Conservation (phyloP, 2,329 filamentous ascomycete genomes). For the Alternaria alternata region DNA sequence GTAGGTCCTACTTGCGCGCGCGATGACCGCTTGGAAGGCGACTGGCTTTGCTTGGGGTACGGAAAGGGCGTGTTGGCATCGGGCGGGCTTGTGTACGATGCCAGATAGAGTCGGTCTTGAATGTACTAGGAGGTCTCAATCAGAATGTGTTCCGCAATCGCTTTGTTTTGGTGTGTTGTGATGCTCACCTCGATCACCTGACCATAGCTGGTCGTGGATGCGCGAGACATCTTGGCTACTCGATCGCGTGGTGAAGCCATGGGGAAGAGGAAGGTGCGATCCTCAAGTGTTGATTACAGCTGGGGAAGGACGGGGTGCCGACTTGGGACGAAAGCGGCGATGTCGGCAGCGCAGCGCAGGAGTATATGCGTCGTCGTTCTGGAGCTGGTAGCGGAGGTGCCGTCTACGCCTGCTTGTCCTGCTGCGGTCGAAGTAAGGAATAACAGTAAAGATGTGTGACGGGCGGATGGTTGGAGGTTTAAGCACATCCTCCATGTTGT, state of each 20-base stretch:
- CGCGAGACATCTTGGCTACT: slow-evolving; percentile 42
- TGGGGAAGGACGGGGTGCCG: slow-evolving; percentile 23
- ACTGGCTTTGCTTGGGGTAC: slow-evolving; percentile 72
- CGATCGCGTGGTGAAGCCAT: slow-evolving; percentile 42
- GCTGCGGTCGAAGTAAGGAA: slow-evolving; percentile 36
- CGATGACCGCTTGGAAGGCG: slow-evolving; percentile 78
- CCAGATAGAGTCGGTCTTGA: slow-evolving; percentile 91
- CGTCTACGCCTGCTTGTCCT: slow-evolving; percentile 32
- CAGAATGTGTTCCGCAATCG: slow-evolving; percentile 17
- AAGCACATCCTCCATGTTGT: slow-evolving; percentile 36
- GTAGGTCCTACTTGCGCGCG: slow-evolving; percentile 68
- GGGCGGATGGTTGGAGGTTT: slow-evolving; percentile 39
- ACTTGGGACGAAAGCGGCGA: slow-evolving; percentile 30
- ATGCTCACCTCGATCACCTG: slow-evolving; percentile 94
- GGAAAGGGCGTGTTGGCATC: slow-evolving; percentile 85
- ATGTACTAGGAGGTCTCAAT: slow-evolving; percentile 29
- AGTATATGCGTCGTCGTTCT: slow-evolving; percentile 17
- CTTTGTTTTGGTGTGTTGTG: slow-evolving; percentile 38
- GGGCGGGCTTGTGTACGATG: slow-evolving; percentile 85
- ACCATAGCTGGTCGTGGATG: slow-evolving; percentile 67
- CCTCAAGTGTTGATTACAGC: slow-evolving; percentile 8
- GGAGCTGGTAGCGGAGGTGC: slow-evolving; percentile 28
- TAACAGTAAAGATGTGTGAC: slow-evolving; percentile 50
- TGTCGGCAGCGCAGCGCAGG: slow-evolving; percentile 24
- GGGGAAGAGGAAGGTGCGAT: slow-evolving; percentile 25